A percentile compares a stretch with the other conserved stretches of the same genome.
These are phyloP conservation scores for Podochytrium sp. DNA, from an alignment of 192 early-diverging fungal genomes.

Conservation along the genomic window DNA sequence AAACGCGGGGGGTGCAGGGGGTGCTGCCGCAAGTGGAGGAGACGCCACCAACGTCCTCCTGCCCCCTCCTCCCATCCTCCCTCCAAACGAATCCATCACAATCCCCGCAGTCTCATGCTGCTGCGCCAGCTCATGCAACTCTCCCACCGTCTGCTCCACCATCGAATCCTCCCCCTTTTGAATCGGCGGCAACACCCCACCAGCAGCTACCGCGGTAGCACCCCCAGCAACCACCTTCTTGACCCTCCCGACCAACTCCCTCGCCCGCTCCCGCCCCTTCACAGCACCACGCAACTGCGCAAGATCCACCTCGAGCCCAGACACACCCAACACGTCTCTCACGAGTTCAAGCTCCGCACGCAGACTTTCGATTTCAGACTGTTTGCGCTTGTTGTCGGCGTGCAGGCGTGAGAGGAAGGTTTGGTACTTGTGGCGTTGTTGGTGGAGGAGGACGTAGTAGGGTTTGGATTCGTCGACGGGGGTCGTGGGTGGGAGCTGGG, in stretches of 20 bases:
- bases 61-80: neutral
- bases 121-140: neutral
- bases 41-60: neutral
- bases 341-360: slow-evolving; percentile 41
- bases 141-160: neutral
- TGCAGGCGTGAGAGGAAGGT: slow-evolving; percentile 43
- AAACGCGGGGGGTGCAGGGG: neutral
- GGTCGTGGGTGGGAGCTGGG: neutral
- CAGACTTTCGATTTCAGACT: slow-evolving; percentile 49
- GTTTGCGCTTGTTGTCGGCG: slow-evolving; percentile 47
- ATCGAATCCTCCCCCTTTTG: neutral
- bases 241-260: slow-evolving; percentile 22
- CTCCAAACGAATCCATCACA: slow-evolving; percentile 8
- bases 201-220: no score
- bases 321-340: slow-evolving; percentile 36
- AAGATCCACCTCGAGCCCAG: slow-evolving; percentile 40
- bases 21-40: neutral
- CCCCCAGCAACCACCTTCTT: no score
- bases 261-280: neutral
- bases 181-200: slow-evolving; percentile 35
- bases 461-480: slow-evolving; percentile 9
- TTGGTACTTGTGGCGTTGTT: slow-evolving; percentile 51
- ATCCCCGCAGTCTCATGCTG: neutral
- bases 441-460: slow-evolving; percentile 43
- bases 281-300: slow-evolving; percentile 36